phyloP scores from a whole-genome alignment of 306 rosid genomes.

The Cicer yamashitae region DNA sequence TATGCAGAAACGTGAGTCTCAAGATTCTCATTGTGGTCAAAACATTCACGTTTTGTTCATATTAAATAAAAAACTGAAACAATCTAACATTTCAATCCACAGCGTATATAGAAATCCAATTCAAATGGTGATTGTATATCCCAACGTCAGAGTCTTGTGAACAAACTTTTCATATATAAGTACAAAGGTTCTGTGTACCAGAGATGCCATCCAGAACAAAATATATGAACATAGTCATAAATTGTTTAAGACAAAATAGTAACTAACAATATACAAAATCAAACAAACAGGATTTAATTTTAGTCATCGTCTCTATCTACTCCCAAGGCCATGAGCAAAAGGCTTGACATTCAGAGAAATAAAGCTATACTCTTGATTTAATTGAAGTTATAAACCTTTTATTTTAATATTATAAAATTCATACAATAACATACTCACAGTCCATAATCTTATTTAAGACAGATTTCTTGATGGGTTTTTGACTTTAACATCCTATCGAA shows the following conservation, averaged over 20 bases:
- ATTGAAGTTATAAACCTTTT: not conserved
- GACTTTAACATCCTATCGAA: slow-evolving; percentile 7
- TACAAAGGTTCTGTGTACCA: not conserved
- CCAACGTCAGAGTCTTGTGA: not conserved
- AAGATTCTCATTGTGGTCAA: slow-evolving; percentile 23
- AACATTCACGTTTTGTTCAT: slow-evolving; percentile 7
- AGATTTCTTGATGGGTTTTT: slow-evolving; percentile 2
- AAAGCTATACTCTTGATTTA: slow-evolving; percentile 19
- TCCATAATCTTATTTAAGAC: not conserved
- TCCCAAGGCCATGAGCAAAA: not conserved
- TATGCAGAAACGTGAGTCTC: slow-evolving; percentile 38
- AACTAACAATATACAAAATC: slow-evolving; percentile 4
- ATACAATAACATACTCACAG: not conserved
- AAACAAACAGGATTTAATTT: slow-evolving; percentile 16
- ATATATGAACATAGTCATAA: not conserved
- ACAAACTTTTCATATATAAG: not conserved
- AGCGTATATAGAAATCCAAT: not conserved
- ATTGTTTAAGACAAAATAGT: slow-evolving; percentile 6
- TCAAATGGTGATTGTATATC: slow-evolving; percentile 3
- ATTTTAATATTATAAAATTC: not conserved
- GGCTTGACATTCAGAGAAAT: slow-evolving; percentile 4
- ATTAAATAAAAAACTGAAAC: slow-evolving; percentile 1
- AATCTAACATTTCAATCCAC: not conserved
- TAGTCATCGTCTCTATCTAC: slow-evolving; percentile 18
- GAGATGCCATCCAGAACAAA: slow-evolving; percentile 4